Evolutionary conservation across 2,329 filamentous ascomycete genomes (phyloP), one percentile per base, ranked within the genome.

Genomic region (Stemphylium beticola): DNA sequence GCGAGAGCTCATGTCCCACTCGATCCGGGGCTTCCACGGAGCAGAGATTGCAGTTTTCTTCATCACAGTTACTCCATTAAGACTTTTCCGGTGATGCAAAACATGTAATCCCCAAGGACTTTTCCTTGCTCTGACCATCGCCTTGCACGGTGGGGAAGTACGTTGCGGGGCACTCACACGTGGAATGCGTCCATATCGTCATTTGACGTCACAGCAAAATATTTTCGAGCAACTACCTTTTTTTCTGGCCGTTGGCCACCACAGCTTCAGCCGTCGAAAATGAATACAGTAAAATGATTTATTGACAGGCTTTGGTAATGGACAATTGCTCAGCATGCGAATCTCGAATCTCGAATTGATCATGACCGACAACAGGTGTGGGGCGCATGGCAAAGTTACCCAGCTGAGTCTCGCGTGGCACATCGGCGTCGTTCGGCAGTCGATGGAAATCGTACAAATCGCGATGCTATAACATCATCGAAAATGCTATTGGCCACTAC

Each of bases 281-380:
- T 37, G 12, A 33, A 15, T 20, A 11, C 22, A 47, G 34, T 42
- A 38, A 38, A 41, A 36, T 6, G 4, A 15, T 14, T 12, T 9
- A 10, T 26, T 20, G 24, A 33, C 31, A 36, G 8, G 24, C 15
- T n/a, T 26, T 37, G n/a, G 15, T 11, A 31, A 34, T 14, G 12
- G 18, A 17, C 49, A 15, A 62, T 62, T 66, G 50, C 52, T 66
- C 62, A 68, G 63, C 67, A 69, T 66, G 56, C 53, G 31, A 59
- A 64, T 69, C 58, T 64, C 53, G 59, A 59, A 63, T 69, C 58
- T 64, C 53, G 58, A 66, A 59, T 51, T 45, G 29, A 37, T 14
- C n/a, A 26, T 31, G 18, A 17, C 32, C 14, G 36, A 54, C 41
- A 47, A 46, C 42, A 51, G 43, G 39, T 45, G 45, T 24, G 44